phyloP scores from a whole-genome alignment of 306 rosid genomes.

The Cucumis cinereus region DNA sequence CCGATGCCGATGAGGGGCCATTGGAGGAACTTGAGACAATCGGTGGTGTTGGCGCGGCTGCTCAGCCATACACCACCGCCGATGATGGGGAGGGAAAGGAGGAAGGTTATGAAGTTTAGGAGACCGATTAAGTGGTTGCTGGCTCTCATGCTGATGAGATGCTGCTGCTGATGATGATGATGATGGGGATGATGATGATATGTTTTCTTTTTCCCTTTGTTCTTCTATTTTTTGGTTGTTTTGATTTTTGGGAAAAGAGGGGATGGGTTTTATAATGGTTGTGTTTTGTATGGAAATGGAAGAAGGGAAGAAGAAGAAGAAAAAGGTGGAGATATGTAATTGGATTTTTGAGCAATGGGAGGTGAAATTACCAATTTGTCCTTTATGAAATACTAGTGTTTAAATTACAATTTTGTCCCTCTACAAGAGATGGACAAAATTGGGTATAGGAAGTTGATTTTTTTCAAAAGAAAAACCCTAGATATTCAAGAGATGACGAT shows the following conservation, averaged over 20 bases:
- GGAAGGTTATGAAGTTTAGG: constrained; percentile 70
- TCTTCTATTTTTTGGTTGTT: not conserved
- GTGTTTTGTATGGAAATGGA: not conserved
- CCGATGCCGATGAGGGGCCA: constrained; percentile 89
- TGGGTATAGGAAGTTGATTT: no score
- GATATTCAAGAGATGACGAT: no score
- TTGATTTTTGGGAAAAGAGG: not conserved
- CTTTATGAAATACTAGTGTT: not conserved
- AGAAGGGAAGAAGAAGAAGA: no score
- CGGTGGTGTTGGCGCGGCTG: constrained; percentile 84
- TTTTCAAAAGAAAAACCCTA: no score
- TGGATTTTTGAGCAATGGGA: not conserved
- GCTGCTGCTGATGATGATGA: not conserved
- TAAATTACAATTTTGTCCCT: no score
- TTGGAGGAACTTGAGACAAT: constrained; percentile 84
- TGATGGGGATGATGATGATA: no score
- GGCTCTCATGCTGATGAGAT: constrained; percentile 29
- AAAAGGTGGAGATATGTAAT: not conserved
- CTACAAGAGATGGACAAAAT: no score
- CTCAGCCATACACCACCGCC: constrained; percentile 94
- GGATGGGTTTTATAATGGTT: not conserved
- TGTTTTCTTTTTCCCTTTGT: not conserved
- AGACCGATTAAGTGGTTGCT: constrained; percentile 73
- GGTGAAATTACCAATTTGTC: not conserved
- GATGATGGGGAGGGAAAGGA: constrained; percentile 74